phyloP scores from a whole-genome alignment of 495 filamentous ascomycete genomes.

The Polyplosphaeria fusca region DNA sequence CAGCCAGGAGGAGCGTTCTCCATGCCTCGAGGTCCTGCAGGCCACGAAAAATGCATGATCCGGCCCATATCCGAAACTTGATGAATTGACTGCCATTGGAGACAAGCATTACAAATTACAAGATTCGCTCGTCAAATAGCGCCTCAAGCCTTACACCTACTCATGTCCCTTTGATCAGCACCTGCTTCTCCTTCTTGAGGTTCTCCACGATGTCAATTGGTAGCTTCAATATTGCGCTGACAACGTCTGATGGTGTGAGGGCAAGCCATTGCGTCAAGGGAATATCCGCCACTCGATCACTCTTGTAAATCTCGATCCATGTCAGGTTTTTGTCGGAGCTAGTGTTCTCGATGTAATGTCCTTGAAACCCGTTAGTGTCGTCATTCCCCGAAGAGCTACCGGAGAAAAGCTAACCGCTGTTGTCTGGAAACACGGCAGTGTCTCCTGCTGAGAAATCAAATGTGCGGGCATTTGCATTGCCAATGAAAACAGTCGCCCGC shows the following conservation, averaged over 20 bases:
- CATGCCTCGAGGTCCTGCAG: too few relatives aligned
- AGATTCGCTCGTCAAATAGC: too few relatives aligned
- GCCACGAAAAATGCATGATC: not conserved
- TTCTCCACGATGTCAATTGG: constrained; percentile 53
- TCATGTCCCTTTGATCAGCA: constrained; percentile 43
- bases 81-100: too few relatives aligned
- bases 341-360: constrained; percentile 66
- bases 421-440: constrained; percentile 64
- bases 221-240: constrained; percentile 57
- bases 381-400: too few relatives aligned
- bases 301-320: constrained; percentile 66
- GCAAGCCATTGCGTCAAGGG: constrained; percentile 63
- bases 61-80: too few relatives aligned
- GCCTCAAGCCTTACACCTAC: not conserved
- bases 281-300: constrained; percentile 60
- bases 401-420: constrained; percentile 36
- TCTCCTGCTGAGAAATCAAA: constrained; percentile 64
- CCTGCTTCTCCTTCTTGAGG: constrained; percentile 63
- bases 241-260: constrained; percentile 58
- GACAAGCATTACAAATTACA: too few relatives aligned
- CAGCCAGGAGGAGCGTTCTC: too few relatives aligned
- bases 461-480: constrained; percentile 55
- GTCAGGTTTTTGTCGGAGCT: constrained; percentile 57
- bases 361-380: too few relatives aligned
- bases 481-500: constrained; percentile 61